Base-by-base conservation (phyloP, 1,139 yeast species). In the Diutina pseudorugosa region DNA sequence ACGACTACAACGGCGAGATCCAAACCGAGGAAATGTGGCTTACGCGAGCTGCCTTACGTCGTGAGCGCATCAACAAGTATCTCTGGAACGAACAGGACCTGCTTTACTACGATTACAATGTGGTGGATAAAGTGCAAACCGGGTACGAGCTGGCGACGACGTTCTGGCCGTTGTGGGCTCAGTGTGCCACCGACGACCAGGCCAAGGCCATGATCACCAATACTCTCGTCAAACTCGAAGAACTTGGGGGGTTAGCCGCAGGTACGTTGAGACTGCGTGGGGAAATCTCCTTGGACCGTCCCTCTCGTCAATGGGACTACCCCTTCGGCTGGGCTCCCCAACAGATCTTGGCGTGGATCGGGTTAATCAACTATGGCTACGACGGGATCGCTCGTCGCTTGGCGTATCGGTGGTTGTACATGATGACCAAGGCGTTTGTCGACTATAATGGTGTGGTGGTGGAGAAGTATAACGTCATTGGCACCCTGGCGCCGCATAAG, bases 321-420 rank as follows among this genome's bases (percentile, higher is more conserved):
- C 98, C 98, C 6, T 89, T 74, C 63, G 98, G 98, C 4, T 93
- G 98, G 98, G 97, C 98, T 0, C 98, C 98, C 2, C 98, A 94
- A 65, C 98, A 93, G 66, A 88, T 93, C 20, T 69, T 93, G 53
- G 94, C 96, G 0, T 93, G 98, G 98, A 79, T 79, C 48, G 98
- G 98, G 0, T 72, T 93, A 44, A 63, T 66, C 40, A 79, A 83
- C 54, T 93, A 93, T 63, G 95, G 94, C 0, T 88, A 75, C 62
- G 70, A 67, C 3, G 82, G 77, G 2, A 79, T 78, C 23, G 84
- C 94, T 2, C 75, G 84, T 56, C 72, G 98, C 56, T 69, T 93
- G 54, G 83, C 84, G 3, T 88, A 88, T 64, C 76, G 96, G 56
- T 93, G 98, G 98, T 71, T 89, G 45, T 85, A 76, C 63, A 75